Conservation (phyloP, 306 rosid genomes). For the Neltuma alba region DNA sequence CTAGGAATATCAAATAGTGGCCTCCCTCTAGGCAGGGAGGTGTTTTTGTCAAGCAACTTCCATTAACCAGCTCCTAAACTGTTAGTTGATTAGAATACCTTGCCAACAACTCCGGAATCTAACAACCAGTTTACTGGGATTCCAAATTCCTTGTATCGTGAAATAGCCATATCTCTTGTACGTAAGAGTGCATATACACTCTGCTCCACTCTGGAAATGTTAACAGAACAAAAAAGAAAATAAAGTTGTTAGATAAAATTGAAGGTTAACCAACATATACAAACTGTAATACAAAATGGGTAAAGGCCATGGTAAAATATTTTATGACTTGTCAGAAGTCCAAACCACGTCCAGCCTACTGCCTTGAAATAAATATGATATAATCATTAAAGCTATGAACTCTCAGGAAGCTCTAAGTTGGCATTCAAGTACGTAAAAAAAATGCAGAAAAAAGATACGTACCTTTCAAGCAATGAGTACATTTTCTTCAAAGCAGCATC, state of each 20-base stretch:
- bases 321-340: conserved; percentile 7
- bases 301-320: conserved; percentile 6
- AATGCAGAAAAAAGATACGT: conserved; percentile 43
- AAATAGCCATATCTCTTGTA: conserved; percentile 96
- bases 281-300: not conserved
- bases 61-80: not conserved
- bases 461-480: conserved; percentile 98
- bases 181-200: conserved; percentile 89
- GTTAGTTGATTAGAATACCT: conserved; percentile 54
- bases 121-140: conserved; percentile 87
- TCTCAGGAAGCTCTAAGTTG: conserved; percentile 24
- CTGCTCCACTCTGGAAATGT: conserved; percentile 75
- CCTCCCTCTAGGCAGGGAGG: not conserved
- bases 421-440: conserved; percentile 11
- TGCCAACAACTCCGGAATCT: conserved; percentile 97
- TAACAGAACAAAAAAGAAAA: not conserved
- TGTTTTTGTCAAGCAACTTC: not conserved
- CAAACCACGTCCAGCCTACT: conserved; percentile 6
- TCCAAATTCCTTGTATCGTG: conserved; percentile 91
- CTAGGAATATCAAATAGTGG: not conserved
- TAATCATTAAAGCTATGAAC: conserved; percentile 6
- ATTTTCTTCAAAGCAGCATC: conserved; percentile 93
- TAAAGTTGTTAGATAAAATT: conserved; percentile 13
- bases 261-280: conserved; percentile 4
- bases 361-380: conserved; percentile 15